A percentile compares a stretch with the other conserved stretches of the same genome.
These are phyloP conservation scores for Solanum pinnatisectum DNA, from an alignment of 257 asterid genomes.

Conservation along the genomic window DNA sequence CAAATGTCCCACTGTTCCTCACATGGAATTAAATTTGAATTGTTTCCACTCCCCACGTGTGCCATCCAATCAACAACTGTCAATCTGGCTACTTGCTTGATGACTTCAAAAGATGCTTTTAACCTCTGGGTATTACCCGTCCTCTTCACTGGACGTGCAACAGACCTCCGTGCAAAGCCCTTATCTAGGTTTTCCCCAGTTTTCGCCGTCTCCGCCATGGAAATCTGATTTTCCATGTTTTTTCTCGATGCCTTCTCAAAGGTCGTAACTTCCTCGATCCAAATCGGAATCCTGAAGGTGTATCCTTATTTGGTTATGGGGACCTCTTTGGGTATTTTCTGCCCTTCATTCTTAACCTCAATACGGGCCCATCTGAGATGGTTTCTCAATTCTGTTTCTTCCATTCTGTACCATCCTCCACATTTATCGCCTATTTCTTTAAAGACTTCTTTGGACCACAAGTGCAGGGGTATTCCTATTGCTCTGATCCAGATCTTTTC, in stretches of 20 bases:
- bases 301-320: neutral
- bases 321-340: neutral
- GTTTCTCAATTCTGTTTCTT: neutral
- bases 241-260: neutral
- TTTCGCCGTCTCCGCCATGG: neutral
- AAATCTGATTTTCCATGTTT: neutral
- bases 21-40: neutral
- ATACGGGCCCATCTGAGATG: neutral
- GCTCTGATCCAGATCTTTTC: neutral
- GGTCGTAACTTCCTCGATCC: neutral
- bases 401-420: neutral
- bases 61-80: neutral
- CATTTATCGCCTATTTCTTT: neutral
- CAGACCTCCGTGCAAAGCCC: neutral
- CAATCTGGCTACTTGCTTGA: neutral
- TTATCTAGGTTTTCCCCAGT: neutral
- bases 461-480: neutral
- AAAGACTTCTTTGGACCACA: neutral
- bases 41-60: neutral
- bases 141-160: neutral
- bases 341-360: neutral
- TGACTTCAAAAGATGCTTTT: neutral
- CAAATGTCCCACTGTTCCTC: neutral
- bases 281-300: neutral
- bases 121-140: neutral